Base-by-base conservation (phyloP, 1,284 basidiomycete species). In the Puccinia hordei region DNA sequence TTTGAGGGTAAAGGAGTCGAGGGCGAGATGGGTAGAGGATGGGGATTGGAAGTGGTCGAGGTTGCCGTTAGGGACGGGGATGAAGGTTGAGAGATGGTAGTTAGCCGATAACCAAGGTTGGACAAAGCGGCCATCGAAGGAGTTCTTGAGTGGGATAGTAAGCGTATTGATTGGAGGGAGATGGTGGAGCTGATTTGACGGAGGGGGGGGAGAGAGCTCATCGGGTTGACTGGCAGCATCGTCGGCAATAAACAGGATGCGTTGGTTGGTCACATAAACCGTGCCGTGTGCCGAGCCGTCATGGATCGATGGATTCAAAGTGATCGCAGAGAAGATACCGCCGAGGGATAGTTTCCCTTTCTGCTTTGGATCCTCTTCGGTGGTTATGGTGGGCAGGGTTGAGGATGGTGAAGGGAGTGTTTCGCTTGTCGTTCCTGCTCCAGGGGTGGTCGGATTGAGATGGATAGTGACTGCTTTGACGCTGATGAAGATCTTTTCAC, bases 71-170 rank as follows among this genome's bases (percentile, higher is more conserved):
- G 61, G 27, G 6, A 77, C 75, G 24, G 75, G 75, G 46, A 77
- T 12, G 51, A 77, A 63, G 22, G 75, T 77, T 19, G 75, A 77
- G 65, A 77, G 75, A 68, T 77, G 75, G 51, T 77, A 77, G 51
- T 77, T 77, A 5, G 75, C 61, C 2, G 75, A 77, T 6, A 77
- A 35, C 75, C 75, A 77, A 1, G 75, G 75, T 33, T 77, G 75
- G 24, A 77, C 24, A 51, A 77, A 77, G 17, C 75, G 27, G 6
- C 75, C 75, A 30, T 77, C 75, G 38, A 77, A 57, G 1, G 75
- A 77, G 41, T 77, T 66, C 5, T 46, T 22, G 35, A 77, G 65
- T 0, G 75, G 75, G 35, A 77, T 24, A 5, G 75, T 77, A 24
- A 77, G 65, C 19, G 75, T 77, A 17, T 68, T 66, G 46, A 77